Percentiles rank a stretch among this genome's conserved stretches.
phyloP scores from a whole-genome alignment of 2,329 filamentous ascomycete species.

The Cladophialophora carrionii region DNA sequence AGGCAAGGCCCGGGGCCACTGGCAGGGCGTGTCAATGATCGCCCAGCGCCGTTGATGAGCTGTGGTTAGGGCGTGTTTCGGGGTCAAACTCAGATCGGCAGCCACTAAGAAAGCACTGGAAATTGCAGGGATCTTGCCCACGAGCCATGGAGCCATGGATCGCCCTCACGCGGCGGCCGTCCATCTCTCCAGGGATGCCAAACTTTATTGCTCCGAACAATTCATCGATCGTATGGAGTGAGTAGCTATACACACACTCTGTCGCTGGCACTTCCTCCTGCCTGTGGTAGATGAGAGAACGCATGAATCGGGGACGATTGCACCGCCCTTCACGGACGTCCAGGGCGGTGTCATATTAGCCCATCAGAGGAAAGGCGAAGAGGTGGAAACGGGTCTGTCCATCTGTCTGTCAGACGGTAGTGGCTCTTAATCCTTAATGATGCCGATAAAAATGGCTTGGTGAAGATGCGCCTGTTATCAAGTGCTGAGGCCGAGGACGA shows the following conservation, averaged over 20 bases:
- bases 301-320: background rate
- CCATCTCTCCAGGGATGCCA: background rate
- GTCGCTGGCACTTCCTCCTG: background rate
- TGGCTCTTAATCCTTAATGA: background rate
- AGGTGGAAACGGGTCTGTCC: background rate
- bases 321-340: background rate
- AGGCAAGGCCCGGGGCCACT: background rate
- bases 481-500: background rate
- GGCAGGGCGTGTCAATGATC: constrained; percentile 4
- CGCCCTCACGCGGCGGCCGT: background rate
- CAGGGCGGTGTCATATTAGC: background rate
- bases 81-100: constrained; percentile 18
- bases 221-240: background rate
- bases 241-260: background rate
- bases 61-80: constrained; percentile 38
- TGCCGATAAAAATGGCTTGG: background rate
- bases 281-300: background rate
- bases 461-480: background rate
- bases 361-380: background rate
- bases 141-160: background rate
- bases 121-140: constrained; percentile 31
- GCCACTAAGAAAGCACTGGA: constrained; percentile 5
- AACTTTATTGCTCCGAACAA: background rate
- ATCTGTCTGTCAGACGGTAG: background rate
- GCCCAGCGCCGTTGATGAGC: constrained; percentile 5